Evolutionary conservation across 129 eudicot genomes (phyloP).

Genomic region (Lactuca saligna): DNA sequence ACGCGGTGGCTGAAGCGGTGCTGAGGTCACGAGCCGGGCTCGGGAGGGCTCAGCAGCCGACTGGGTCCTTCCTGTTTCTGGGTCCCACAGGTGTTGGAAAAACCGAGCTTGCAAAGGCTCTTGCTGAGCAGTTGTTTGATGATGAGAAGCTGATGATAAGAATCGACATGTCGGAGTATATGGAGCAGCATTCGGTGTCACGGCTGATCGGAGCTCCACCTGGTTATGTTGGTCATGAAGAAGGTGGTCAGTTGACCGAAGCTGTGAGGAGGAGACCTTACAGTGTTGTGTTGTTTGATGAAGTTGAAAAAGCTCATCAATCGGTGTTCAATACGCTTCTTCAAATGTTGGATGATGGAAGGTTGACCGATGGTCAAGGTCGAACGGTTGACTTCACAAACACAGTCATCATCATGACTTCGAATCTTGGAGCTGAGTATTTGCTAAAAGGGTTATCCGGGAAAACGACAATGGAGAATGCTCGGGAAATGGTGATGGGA

Average conservation of each 20-base stretch:
- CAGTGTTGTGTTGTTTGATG: slow-evolving; percentile 82
- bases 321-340: slow-evolving; percentile 83
- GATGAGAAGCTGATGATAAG: slow-evolving; percentile 82
- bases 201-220: slow-evolving; percentile 98
- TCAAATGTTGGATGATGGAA: slow-evolving; percentile 91
- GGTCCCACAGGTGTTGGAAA: slow-evolving; percentile 99
- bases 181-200: slow-evolving; percentile 98
- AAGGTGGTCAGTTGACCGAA: slow-evolving; percentile 96
- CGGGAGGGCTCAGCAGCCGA: slow-evolving; percentile 91
- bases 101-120: slow-evolving; percentile 96
- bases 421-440: slow-evolving; percentile 91
- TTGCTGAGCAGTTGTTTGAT: slow-evolving; percentile 89
- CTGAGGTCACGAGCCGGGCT: slow-evolving; percentile 89
- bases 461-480: slow-evolving; percentile 62
- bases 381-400: slow-evolving; percentile 93
- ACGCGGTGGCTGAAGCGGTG: slow-evolving; percentile 94
- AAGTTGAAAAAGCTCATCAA: slow-evolving; percentile 83
- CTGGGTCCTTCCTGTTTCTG: slow-evolving; percentile 91
- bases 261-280: slow-evolving; percentile 89
- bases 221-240: slow-evolving; percentile 97
- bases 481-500: slow-evolving; percentile 79
- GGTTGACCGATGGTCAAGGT: slow-evolving; percentile 97
- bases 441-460: slow-evolving; percentile 72
- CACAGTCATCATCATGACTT: slow-evolving; percentile 87
- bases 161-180: slow-evolving; percentile 94